Base-by-base conservation (phyloP, 2,329 filamentous ascomycete genomes). In the Cladophialophora immunda region DNA sequence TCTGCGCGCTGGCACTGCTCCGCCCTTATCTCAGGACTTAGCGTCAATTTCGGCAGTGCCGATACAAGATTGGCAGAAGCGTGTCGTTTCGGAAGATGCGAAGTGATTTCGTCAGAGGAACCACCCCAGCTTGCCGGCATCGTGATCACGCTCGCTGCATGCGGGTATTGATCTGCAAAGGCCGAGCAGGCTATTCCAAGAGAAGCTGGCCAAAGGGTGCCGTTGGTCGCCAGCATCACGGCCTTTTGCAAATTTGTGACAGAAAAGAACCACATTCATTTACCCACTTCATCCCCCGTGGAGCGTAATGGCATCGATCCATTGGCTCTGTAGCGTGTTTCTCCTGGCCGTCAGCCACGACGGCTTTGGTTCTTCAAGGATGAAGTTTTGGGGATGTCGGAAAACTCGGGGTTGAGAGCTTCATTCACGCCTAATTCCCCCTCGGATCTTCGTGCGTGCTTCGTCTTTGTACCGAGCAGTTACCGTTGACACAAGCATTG, bases 31-130 rank as follows among this genome's bases (percentile, higher is more conserved):
- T 41, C 38, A n/a, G 17, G 13, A 2, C 45, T 15, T 50, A 50
- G 45, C 11, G 45, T 25, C 22, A 50, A 13, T 50, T 50, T 50
- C 45, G 45, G 45, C 45, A 50, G 45, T 50, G 19, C 45, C 45
- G 45, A 50, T 15, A 6, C 22, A 15, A 5, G 45, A 1, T 3
- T n/a, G 1, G 41, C 41, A 47, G n/a, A 47, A 9, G 9, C 9
- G 30, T 32, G 9, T 17, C 15, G 8, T 4, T 15, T 50, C 45
- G 45, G 45, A 25, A 50, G 11, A 50, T 25, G 45, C 45, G 45
- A 50, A 25, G 9, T 6, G 8, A 19, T 13, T 25, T 27, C 22
- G 19, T 50, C 45, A 50, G 45, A 22, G 19, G n/a, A n/a, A 25
- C 13, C 17, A 25, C 4, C 45, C 22, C 38, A 50, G 22, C n/a